Base-by-base conservation (phyloP, 345 rosid genomes). In the Capsella bursapastoris region DNA sequence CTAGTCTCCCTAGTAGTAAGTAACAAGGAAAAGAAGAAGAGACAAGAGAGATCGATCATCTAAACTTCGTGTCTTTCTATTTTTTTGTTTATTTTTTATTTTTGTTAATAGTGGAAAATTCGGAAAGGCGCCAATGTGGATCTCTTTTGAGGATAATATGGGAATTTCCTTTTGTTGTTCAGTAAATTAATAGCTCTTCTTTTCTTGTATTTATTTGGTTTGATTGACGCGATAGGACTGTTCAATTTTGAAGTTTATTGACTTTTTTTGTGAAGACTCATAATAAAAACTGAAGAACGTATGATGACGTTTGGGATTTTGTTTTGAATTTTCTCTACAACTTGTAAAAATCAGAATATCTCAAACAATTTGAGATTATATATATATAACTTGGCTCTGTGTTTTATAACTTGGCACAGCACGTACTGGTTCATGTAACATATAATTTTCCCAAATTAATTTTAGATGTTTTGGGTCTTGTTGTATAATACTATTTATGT, bases 61-160 rank as follows among this genome's bases (percentile, higher is more conserved):
- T 16, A 28, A 12, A 53, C 35, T 35, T 44, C 58, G 7, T 76
- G 71, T 52, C 1, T 16, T 5, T 52, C 8, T 15, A 48, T 29
- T 31, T 41, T n/a, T 6, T 16, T 18, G 22, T 18, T 18, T 18
- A 18, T 18, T 18, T 14, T 14, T 67, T 22, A 32, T 32, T 31
- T 11, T n/a, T 25, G 0, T 18, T 62, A 6, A 4, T 10, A 15
- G 12, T 52, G 58, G 58, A 56, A 68, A 68, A 75, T 61, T 60
- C 51, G 64, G 55, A 62, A 52, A 70, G 80, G 80, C 80, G 80
- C 80, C 71, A 76, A 76, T 32, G 37, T 59, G 38, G 1, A 0
- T 16, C 31, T 29, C 9, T 41, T 59, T 51, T 0, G 64, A 75
- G 78, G 78, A 68, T 59, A 49, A 3, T 8, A 28, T 0, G 1